Base-by-base conservation (phyloP, 73 alveolate genomes). In the Diophrys sp. region DNA sequence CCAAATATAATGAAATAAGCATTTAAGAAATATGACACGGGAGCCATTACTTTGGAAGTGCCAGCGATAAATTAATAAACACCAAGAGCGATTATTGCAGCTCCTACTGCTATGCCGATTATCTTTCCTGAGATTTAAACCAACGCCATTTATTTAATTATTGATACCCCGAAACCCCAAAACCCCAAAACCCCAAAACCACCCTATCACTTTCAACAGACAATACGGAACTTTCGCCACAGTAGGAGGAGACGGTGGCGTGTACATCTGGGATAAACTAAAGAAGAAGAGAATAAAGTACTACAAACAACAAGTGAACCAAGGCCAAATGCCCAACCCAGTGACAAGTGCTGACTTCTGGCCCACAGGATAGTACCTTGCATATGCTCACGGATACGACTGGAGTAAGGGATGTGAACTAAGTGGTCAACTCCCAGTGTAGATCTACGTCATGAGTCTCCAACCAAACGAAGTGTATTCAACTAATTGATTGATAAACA, bases 231-330 rank as follows among this genome's bases (percentile, higher is more conserved):
- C 98, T 11, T 91, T 94, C 66, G 92, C 95, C 44, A 94, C 98
- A n/a, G 87, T 79, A 34, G 98, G 98, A 2, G 91, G 95, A 53
- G 98, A 94, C 80, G 98, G 98, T 29, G 55, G 88, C 33, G 84
- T 83, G 76, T 87, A 83, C 73, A 82, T 82, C 77, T 94, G 98
- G 98, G 96, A 94, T 87, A 94, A 94, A 88, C 84, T 81, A 71
- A 84, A 83, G n/a, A 80, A 89, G 83, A 84, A 93, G 71, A 87
- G 90, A 74, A 67, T 90, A 33, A 80, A 75, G 67, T 44, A 44
- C 18, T 44, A 44, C 18, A 44, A 44, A 76, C 57, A 68, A 67
- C 78, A 8, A 67, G 81, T 56, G 83, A 84, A 29, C 8, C 0
- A 2, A 70, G 74, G 67, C 23, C 8, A 34, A 44, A 18, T 44